phyloP scores from a whole-genome alignment of 306 rosid genomes.

The Castanea mollissima region DNA sequence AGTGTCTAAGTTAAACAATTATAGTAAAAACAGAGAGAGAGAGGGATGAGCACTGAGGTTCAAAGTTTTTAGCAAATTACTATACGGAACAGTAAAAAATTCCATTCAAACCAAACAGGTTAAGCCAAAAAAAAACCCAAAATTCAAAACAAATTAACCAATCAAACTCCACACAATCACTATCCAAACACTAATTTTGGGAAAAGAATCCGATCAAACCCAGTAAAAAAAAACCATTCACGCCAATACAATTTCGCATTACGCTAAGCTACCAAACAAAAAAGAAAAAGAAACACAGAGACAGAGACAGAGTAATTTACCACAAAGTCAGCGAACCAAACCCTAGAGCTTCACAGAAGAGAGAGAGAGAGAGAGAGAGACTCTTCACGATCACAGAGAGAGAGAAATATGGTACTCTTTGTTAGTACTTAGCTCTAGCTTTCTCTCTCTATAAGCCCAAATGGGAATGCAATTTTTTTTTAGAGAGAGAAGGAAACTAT shows the following conservation, averaged over 20 bases:
- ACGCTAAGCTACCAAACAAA: neutral
- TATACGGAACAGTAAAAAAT: constrained; percentile 15
- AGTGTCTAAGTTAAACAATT: neutral
- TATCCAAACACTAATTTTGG: constrained; percentile 1
- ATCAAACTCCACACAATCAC: neutral
- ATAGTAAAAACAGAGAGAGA: neutral
- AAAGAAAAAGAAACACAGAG: constrained; percentile 12
- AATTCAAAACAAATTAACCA: neutral
- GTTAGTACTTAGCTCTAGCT: constrained; percentile 1
- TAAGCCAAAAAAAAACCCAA: neutral
- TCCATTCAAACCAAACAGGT: constrained; percentile 2
- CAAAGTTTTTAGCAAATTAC: neutral
- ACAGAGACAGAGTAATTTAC: constrained; percentile 21
- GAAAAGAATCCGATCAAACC: constrained; percentile 26
- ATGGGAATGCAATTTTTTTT: too few species aligned
- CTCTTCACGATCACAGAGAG: constrained; percentile 1
- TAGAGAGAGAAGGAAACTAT: constrained; percentile 38
- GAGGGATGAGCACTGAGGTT: neutral
- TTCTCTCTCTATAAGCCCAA: constrained; percentile 27
- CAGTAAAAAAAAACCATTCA: neutral
- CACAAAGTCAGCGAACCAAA: constrained; percentile 45
- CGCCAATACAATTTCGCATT: constrained; percentile 13
- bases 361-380: constrained; percentile 6
- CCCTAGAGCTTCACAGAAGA: constrained; percentile 30
- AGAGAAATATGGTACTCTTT: neutral